Conservation (phyloP, 345 rosid genomes). For the Pistacia vera region DNA sequence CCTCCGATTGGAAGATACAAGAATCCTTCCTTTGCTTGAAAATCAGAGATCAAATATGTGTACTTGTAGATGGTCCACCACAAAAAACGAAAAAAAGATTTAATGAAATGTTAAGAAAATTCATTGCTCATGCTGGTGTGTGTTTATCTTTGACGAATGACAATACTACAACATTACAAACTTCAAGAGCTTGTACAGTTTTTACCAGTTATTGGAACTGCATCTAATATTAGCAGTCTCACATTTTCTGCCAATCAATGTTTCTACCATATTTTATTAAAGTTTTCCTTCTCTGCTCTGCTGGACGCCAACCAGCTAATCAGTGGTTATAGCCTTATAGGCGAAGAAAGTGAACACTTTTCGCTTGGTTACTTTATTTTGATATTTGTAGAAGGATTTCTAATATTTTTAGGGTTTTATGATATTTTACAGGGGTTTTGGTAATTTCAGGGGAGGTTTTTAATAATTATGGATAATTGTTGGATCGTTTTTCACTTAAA, state of each 20-base stretch:
- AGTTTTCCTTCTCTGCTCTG: not conserved
- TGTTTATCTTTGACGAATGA: not conserved
- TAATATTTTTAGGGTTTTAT: too few species aligned
- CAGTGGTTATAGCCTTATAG: too few species aligned
- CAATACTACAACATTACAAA: slow-evolving; percentile 9
- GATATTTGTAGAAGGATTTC: too few species aligned
- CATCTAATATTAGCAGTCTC: not conserved
- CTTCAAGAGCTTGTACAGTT: slow-evolving; percentile 31
- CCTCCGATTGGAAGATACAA: slow-evolving; percentile 3
- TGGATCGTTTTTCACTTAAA: too few species aligned
- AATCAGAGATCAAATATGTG: slow-evolving; percentile 3
- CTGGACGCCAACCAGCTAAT: too few species aligned
- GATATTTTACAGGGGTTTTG: too few species aligned
- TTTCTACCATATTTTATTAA: not conserved
- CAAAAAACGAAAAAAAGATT: not conserved
- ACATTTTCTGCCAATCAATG: not conserved
- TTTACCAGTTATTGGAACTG: not conserved
- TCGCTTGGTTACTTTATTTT: too few species aligned
- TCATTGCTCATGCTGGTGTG: slow-evolving; percentile 8
- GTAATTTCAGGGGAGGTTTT: too few species aligned
- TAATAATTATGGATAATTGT: too few species aligned
- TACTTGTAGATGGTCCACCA: slow-evolving; percentile 23
- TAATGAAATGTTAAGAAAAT: slow-evolving; percentile 11
- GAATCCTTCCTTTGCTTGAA: not conserved
- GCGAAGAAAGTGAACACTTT: too few species aligned